Evolutionary conservation across 228 moss, liverwort and hornwort genomes (phyloP).

Genomic region (Sphagnum magellanicum): DNA sequence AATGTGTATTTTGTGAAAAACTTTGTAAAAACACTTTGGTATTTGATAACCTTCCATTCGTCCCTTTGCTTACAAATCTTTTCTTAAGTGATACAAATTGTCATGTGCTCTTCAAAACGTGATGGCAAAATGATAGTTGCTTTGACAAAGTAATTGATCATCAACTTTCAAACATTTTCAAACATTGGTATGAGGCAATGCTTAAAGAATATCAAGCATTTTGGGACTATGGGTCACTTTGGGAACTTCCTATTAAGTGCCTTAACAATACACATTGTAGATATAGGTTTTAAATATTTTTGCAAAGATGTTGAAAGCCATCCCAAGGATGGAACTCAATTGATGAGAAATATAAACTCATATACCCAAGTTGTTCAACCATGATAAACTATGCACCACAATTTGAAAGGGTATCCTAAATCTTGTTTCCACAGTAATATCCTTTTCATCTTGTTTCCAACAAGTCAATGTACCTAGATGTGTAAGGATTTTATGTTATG

Average conservation of each 20-base stretch:
- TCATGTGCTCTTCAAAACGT: too few relatives aligned
- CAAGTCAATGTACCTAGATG: too few relatives aligned
- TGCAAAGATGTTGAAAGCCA: not conserved
- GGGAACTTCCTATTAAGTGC: not conserved
- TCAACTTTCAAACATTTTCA: too few relatives aligned
- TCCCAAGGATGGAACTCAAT: not conserved
- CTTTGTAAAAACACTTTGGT: too few relatives aligned
- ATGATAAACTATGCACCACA: not conserved
- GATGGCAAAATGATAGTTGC: too few relatives aligned
- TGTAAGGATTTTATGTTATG: too few relatives aligned
- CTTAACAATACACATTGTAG: not conserved
- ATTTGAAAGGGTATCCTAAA: not conserved
- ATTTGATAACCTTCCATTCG: too few relatives aligned
- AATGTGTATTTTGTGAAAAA: too few relatives aligned
- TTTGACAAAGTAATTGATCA: too few relatives aligned
- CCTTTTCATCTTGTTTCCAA: not conserved
- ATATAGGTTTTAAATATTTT: not conserved
- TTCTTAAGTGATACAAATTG: too few relatives aligned
- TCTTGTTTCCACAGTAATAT: not conserved
- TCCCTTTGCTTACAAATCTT: too few relatives aligned
- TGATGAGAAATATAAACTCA: not conserved
- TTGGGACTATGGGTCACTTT: not conserved
- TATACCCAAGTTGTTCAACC: not conserved
- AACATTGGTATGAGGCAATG: too few relatives aligned
- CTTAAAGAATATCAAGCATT: not conserved